A percentile compares a stretch with the other conserved stretches of the same genome.
Evolutionary conservation across 495 filamentous ascomycete species (phyloP).

Genomic region (Aspergillus mulundensis): DNA sequence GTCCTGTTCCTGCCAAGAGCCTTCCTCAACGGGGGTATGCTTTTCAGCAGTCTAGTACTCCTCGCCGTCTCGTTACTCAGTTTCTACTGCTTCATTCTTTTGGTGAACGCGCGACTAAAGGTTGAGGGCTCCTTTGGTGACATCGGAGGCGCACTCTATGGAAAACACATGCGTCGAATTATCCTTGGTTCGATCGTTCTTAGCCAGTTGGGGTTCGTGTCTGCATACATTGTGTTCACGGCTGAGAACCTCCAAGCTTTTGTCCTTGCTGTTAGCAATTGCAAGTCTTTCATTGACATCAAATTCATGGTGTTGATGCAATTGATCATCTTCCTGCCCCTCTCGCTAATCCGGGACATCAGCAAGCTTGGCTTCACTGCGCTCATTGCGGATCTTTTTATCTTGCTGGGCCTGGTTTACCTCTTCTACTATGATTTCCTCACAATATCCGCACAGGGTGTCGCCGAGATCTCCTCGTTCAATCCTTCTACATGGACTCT

Average conservation of each 20-base stretch:
- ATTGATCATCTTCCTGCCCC: constrained; percentile 86
- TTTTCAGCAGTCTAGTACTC: constrained; percentile 90
- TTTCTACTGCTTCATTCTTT: constrained; percentile 93
- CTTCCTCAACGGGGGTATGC: constrained; percentile 92
- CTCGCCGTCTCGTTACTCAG: constrained; percentile 77
- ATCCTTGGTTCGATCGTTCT: constrained; percentile 89
- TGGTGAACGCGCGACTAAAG: constrained; percentile 80
- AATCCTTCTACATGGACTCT: constrained; percentile 88
- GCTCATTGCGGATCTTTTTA: constrained; percentile 88
- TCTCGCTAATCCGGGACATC: constrained; percentile 92
- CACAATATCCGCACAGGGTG: constrained; percentile 68
- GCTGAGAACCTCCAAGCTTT: constrained; percentile 95
- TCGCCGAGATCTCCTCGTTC: constrained; percentile 81
- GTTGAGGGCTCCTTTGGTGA: constrained; percentile 92
- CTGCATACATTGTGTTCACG: constrained; percentile 98
- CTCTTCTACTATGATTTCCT: constrained; percentile 93
- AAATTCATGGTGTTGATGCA: constrained; percentile 89
- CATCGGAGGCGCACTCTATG: constrained; percentile 89
- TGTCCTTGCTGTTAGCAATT: constrained; percentile 76
- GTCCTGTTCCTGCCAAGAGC: constrained; percentile 95
- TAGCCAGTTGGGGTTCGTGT: constrained; percentile 91
- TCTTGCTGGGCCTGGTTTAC: constrained; percentile 84
- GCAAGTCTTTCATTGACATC: constrained; percentile 75
- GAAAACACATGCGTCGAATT: constrained; percentile 78
- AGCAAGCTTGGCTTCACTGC: constrained; percentile 89